A percentile compares a stretch with the other conserved stretches of the same genome.
phyloP scores from a whole-genome alignment of 2,329 filamentous ascomycete genomes.

The Lasiodiplodia sp. region DNA sequence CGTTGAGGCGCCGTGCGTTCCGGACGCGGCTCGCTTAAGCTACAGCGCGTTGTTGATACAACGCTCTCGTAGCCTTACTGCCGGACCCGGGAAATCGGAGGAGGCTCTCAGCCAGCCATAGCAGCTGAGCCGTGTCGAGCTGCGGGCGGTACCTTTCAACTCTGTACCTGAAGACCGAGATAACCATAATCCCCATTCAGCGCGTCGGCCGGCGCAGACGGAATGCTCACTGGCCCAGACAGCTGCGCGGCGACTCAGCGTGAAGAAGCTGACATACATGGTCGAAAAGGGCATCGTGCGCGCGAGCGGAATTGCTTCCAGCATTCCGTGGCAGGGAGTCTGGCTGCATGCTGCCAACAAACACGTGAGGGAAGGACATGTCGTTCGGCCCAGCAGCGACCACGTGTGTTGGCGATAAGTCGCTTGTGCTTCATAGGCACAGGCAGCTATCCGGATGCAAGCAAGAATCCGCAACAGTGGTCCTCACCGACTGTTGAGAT shows the following conservation, averaged over 20 bases:
- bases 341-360: constrained; percentile 13
- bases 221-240: background rate
- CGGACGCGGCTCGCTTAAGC: constrained; percentile 23
- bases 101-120: constrained; percentile 5
- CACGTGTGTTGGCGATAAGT: constrained; percentile 25
- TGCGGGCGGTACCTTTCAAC: constrained; percentile 13
- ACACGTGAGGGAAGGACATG: constrained; percentile 7
- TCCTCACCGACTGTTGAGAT: constrained; percentile 27
- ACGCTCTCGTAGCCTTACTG: background rate
- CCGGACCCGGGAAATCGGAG: background rate
- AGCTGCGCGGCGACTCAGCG: background rate
- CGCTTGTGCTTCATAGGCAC: constrained; percentile 13
- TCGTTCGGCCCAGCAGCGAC: constrained; percentile 14
- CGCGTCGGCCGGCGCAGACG: background rate
- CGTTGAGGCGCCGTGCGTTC: constrained; percentile 10
- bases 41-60: constrained; percentile 23
- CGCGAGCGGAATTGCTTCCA: constrained; percentile 17
- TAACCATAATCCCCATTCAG: constrained; percentile 15
- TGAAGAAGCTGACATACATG: constrained; percentile 26
- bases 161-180: constrained; percentile 10
- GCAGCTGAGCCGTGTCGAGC: constrained; percentile 2
- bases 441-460: constrained; percentile 14
- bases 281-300: constrained; percentile 12
- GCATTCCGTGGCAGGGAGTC: constrained; percentile 3
- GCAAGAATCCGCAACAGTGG: constrained; percentile 17